Conservation (phyloP, 2,329 filamentous ascomycete genomes). For the Cryphonectria nitschkei region DNA sequence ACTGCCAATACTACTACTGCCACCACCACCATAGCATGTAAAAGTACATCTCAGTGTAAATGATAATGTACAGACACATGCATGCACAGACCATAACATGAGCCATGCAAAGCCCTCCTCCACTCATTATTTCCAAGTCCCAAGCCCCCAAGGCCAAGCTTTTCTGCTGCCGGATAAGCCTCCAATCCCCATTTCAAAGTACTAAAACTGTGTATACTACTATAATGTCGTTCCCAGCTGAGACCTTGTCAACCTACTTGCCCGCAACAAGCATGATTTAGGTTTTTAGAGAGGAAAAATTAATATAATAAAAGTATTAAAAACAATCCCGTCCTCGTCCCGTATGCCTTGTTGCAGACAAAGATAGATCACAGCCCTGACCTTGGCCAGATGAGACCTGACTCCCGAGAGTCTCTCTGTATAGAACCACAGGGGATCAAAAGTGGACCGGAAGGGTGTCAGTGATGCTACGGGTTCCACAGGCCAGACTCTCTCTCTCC, state of each 20-base stretch:
- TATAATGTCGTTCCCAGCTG: not conserved
- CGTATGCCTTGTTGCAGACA: not conserved
- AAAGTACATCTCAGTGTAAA: not conserved
- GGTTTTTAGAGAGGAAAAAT: not conserved
- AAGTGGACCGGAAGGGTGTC: not conserved
- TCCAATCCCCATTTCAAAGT: not conserved
- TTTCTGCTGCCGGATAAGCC: conserved; percentile 12
- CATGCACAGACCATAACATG: not conserved
- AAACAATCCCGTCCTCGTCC: not conserved
- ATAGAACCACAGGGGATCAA: not conserved
- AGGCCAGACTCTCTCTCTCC: not conserved
- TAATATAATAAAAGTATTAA: not conserved
- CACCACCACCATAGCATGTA: not conserved
- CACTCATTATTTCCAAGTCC: not conserved
- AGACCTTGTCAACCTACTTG: not conserved
- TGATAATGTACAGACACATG: not conserved
- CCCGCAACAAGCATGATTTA: not conserved
- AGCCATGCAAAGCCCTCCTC: not conserved
- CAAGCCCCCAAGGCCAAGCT: conserved; percentile 1
- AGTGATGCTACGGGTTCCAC: not conserved
- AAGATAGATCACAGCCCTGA: not conserved
- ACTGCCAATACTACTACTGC: not conserved
- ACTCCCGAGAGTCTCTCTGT: not conserved
- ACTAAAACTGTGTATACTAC: not conserved
- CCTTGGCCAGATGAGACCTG: not conserved